Conservation (phyloP, 1,284 basidiomycete genomes). For the Apiotrichum domesticum region DNA sequence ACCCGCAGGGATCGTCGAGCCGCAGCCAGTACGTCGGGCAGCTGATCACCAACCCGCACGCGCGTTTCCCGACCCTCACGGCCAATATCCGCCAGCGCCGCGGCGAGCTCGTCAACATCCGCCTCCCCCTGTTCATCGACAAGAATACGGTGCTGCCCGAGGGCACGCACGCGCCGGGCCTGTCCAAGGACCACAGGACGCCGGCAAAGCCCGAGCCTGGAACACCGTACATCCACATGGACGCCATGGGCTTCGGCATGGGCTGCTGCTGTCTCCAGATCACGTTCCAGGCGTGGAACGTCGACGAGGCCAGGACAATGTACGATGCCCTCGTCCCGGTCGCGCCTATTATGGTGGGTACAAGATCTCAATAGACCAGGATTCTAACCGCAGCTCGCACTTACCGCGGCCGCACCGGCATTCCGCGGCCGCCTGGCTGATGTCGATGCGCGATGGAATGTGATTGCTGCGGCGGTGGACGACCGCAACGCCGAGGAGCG, state of each 20-base stretch:
- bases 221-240: slow-evolving; percentile 82
- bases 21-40: slow-evolving; percentile 89
- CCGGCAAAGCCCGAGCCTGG: slow-evolving; percentile 47
- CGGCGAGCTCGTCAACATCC: slow-evolving; percentile 91
- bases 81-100: slow-evolving; percentile 88
- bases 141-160: slow-evolving; percentile 56
- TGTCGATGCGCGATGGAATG: slow-evolving; percentile 97
- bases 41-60: slow-evolving; percentile 94
- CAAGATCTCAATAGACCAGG: slow-evolving; percentile 45
- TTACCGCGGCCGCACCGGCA: slow-evolving; percentile 88
- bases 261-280: slow-evolving; percentile 97
- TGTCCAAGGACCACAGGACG: slow-evolving; percentile 14
- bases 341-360: slow-evolving; percentile 69
- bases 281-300: slow-evolving; percentile 94
- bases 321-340: slow-evolving; percentile 94
- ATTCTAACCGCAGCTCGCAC: slow-evolving; percentile 54
- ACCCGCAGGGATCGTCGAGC: slow-evolving; percentile 65
- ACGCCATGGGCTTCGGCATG: slow-evolving; percentile 99
- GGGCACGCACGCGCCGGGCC: slow-evolving; percentile 14
- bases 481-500: slow-evolving; percentile 93
- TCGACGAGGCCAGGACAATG: slow-evolving; percentile 81
- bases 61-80: slow-evolving; percentile 82
- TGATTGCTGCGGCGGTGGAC: slow-evolving; percentile 94
- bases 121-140: slow-evolving; percentile 90
- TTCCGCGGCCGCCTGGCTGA: slow-evolving; percentile 94